Evolutionary conservation across 2,329 filamentous ascomycete genomes (phyloP).

Genomic region (Aspergillus neoniger): DNA sequence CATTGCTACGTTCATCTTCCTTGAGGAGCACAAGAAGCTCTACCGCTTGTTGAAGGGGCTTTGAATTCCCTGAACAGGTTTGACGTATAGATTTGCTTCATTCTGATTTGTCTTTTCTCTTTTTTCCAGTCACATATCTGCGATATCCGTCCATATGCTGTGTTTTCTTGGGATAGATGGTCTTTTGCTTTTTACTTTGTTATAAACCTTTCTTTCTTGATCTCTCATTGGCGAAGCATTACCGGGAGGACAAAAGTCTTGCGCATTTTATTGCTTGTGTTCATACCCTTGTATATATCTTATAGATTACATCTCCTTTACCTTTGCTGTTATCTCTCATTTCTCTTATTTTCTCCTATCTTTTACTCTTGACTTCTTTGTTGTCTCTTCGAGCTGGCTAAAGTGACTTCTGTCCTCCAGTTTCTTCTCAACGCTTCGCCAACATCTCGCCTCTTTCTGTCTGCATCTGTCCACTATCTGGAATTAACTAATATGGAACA

Average conservation of each 20-base stretch:
- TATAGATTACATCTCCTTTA: background rate
- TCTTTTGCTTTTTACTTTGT: slow-evolving; percentile 5
- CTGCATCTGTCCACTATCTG: no score
- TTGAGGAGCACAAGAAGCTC: slow-evolving; percentile 68
- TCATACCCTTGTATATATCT: slow-evolving; percentile 5
- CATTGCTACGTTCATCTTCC: slow-evolving; percentile 65
- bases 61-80: slow-evolving; percentile 56
- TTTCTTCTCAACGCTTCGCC: background rate
- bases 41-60: slow-evolving; percentile 50
- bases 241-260: slow-evolving; percentile 14
- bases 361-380: background rate
- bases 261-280: slow-evolving; percentile 1
- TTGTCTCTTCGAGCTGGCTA: background rate
- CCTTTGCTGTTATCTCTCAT: background rate
- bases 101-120: slow-evolving; percentile 1
- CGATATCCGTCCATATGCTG: background rate
- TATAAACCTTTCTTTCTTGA: background rate
- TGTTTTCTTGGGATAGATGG: background rate
- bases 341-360: no score
- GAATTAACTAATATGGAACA: no score
- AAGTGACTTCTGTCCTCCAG: background rate
- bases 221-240: slow-evolving; percentile 8
- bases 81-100: slow-evolving; percentile 18
- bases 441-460: background rate
- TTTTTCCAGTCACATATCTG: background rate